Evolutionary conservation across 805 yeast genomes (phyloP).

Genomic region (Pichia occidentalis): DNA sequence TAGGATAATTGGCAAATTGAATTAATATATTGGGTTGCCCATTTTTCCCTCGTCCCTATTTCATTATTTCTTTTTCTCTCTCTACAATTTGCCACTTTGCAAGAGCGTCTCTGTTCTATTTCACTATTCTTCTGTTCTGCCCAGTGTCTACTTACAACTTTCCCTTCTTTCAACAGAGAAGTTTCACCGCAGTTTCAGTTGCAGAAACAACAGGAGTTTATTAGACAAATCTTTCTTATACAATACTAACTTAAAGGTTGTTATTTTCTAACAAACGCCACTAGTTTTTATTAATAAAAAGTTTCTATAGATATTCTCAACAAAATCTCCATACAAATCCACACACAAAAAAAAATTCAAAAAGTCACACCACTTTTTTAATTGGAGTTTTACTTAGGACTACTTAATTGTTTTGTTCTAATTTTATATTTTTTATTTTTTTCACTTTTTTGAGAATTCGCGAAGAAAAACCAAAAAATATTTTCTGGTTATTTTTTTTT

Average conservation of each 20-base stretch:
- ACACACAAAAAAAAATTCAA: too few relatives aligned
- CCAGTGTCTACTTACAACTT: neutral
- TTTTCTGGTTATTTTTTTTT: neutral
- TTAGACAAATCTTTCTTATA: neutral
- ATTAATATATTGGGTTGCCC: neutral
- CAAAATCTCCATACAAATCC: too few relatives aligned
- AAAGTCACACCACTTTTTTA: neutral
- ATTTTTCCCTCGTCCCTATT: neutral
- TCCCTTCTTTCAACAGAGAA: too few relatives aligned
- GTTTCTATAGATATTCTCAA: neutral
- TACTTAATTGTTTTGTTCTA: conserved; percentile 35
- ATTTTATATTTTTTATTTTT: conserved; percentile 2
- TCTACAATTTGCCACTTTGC: neutral
- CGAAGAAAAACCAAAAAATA: neutral
- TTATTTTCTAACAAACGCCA: too few relatives aligned
- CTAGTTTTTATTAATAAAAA: too few relatives aligned
- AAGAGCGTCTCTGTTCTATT: neutral
- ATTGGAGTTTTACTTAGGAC: conserved; percentile 21
- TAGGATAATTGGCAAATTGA: too few relatives aligned
- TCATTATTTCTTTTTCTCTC: conserved; percentile 1
- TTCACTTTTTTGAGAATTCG: neutral
- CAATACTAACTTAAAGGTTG: too few relatives aligned
- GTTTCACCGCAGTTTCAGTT: too few relatives aligned
- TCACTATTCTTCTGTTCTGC: neutral
- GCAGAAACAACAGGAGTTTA: neutral